Evolutionary conservation across 1,139 yeast genomes (phyloP).

Genomic region (Cylindricascospora bacillispora): DNA sequence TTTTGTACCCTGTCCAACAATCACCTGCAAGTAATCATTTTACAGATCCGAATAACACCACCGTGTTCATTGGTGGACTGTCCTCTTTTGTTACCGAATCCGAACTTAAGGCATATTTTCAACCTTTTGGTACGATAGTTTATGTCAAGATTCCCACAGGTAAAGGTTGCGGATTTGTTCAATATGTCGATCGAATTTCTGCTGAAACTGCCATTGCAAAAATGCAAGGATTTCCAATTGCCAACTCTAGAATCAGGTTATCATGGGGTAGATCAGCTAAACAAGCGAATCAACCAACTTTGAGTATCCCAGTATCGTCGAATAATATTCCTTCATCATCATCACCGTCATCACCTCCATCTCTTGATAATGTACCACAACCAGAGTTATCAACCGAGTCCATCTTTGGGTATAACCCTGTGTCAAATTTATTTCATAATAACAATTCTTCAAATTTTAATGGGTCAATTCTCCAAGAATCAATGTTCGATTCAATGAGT

Average conservation of each 20-base stretch:
- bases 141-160: slow-evolving; percentile 61
- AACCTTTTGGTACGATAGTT: slow-evolving; percentile 52
- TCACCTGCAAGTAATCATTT: slow-evolving; percentile 36
- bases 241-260: slow-evolving; percentile 52
- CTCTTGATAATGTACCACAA: neutral
- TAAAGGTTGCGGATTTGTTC: slow-evolving; percentile 62
- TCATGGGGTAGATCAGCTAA: slow-evolving; percentile 51
- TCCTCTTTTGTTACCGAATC: slow-evolving; percentile 46
- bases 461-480: neutral
- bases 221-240: slow-evolving; percentile 64
- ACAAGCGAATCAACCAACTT: slow-evolving; percentile 3
- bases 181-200: slow-evolving; percentile 47
- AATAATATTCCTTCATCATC: neutral
- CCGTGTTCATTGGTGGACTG: slow-evolving; percentile 63
- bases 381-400: too few species aligned
- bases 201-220: slow-evolving; percentile 62
- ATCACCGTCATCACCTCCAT: neutral
- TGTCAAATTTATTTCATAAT: too few species aligned
- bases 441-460: too few species aligned
- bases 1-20: slow-evolving; percentile 16
- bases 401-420: neutral
- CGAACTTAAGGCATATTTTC: slow-evolving; percentile 46
- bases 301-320: neutral
- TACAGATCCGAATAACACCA: slow-evolving; percentile 55
- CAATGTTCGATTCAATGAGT: neutral